These are phyloP conservation scores for Penicillium freii DNA, from an alignment of 2,329 filamentous ascomycete species.

Conservation along the genomic window DNA sequence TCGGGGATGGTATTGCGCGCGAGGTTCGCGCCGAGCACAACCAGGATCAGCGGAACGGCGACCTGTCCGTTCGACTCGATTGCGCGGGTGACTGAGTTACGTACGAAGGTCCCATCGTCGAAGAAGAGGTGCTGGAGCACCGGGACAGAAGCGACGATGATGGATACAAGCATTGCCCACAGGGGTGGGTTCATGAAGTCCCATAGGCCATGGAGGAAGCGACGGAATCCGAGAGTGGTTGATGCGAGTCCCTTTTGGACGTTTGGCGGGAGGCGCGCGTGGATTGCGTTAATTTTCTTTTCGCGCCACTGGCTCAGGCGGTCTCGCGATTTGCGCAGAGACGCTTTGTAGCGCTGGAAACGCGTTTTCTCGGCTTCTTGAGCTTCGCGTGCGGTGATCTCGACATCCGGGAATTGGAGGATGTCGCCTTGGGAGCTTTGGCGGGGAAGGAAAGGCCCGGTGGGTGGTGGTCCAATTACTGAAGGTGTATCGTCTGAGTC, in stretches of 20 bases:
- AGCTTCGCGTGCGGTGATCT: conserved; percentile 28
- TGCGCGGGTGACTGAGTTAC: conserved; percentile 88
- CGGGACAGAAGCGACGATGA: conserved; percentile 86
- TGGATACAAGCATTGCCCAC: conserved; percentile 93
- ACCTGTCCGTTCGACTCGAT: conserved; percentile 83
- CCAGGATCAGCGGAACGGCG: conserved; percentile 89
- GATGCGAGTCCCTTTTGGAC: conserved; percentile 52
- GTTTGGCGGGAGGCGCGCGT: conserved; percentile 52
- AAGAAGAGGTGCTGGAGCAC: conserved; percentile 82
- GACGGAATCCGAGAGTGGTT: conserved; percentile 42
- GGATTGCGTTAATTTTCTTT: conserved; percentile 34
- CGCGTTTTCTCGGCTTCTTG: conserved; percentile 27
- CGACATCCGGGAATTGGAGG: conserved; percentile 54
- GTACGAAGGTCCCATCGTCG: conserved; percentile 79
- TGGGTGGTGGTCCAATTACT: conserved; percentile 33
- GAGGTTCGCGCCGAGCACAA: conserved; percentile 91
- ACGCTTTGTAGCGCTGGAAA: conserved; percentile 30
- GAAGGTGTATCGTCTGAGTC: conserved; percentile 21
- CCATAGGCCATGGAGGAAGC: conserved; percentile 69
- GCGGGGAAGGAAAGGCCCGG: conserved; percentile 37
- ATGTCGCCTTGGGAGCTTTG: conserved; percentile 54
- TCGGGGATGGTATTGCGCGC: conserved; percentile 83
- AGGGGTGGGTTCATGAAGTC: conserved; percentile 98
- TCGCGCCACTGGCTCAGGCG: conserved; percentile 22
- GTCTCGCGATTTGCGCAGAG: conserved; percentile 19